phyloP scores from a whole-genome alignment of 2,329 filamentous ascomycete genomes.

The Aspergillus oerlinghausenensis region DNA sequence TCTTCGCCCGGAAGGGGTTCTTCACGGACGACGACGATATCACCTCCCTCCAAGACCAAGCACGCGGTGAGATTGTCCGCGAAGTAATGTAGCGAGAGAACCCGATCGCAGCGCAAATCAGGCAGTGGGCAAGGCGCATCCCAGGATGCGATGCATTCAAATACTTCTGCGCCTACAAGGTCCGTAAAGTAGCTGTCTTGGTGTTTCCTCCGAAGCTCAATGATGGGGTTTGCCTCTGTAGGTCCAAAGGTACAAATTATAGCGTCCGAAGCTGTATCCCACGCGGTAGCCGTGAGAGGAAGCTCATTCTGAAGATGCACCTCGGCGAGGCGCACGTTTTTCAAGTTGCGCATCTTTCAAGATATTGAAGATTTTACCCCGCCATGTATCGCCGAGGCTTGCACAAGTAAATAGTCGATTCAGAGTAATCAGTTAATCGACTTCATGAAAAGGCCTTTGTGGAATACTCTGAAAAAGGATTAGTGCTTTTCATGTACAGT shows the following conservation, averaged over 20 bases:
- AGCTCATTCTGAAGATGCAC: constrained; percentile 58
- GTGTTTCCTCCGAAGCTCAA: constrained; percentile 62
- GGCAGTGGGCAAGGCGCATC: constrained; percentile 77
- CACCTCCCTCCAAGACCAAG: constrained; percentile 81
- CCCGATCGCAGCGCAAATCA: constrained; percentile 67
- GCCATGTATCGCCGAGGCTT: constrained; percentile 27
- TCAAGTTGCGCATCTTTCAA: constrained; percentile 77
- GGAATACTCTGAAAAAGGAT: neutral
- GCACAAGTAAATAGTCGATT: constrained; percentile 4
- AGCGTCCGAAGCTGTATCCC: constrained; percentile 76
- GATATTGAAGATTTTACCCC: constrained; percentile 29
- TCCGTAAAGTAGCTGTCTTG: constrained; percentile 36
- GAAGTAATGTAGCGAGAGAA: constrained; percentile 80
- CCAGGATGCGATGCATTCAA: constrained; percentile 70
- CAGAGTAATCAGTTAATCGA: neutral
- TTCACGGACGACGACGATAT: constrained; percentile 82
- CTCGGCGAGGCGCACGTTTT: constrained; percentile 66
- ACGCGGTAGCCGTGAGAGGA: constrained; percentile 70
- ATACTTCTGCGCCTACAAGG: constrained; percentile 36
- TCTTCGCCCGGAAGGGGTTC: constrained; percentile 62
- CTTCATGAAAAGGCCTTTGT: neutral
- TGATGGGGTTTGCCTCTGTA: constrained; percentile 60
- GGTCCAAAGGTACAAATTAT: constrained; percentile 83
- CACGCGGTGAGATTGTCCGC: constrained; percentile 72
- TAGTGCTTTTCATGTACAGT: neutral